Percentiles rank a stretch among this genome's conserved stretches.
phyloP scores from a whole-genome alignment of 352 stramenopile species.

The Chrysophaeum taylorii region DNA sequence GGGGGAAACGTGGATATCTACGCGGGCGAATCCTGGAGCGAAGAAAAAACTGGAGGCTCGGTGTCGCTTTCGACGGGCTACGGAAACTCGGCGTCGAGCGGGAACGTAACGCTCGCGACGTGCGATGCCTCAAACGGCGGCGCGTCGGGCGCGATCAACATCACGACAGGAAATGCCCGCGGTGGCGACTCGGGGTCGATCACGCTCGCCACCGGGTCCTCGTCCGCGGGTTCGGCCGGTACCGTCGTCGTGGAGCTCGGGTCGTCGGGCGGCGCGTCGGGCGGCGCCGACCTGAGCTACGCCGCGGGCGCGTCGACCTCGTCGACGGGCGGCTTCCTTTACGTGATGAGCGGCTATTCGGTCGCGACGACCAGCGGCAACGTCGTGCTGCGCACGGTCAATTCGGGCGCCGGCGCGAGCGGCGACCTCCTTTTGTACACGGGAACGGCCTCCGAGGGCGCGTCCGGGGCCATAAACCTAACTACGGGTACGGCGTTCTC shows the following conservation, averaged over 20 bases:
- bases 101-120: constrained; percentile 44
- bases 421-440: neutral
- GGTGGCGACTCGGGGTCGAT: neutral
- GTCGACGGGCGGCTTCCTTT: constrained; percentile 19
- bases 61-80: constrained; percentile 43
- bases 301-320: neutral
- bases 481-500: neutral
- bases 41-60: constrained; percentile 35
- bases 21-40: neutral
- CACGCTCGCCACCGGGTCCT: neutral
- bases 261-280: neutral
- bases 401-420: neutral
- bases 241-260: constrained; percentile 13
- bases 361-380: constrained; percentile 16
- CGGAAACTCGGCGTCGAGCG: constrained; percentile 45
- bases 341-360: constrained; percentile 19
- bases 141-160: constrained; percentile 48
- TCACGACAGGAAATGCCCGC: constrained; percentile 26
- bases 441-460: neutral
- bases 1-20: constrained; percentile 38
- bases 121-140: no score
- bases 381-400: constrained; percentile 24
- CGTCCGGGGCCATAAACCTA: neutral
- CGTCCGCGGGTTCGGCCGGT: constrained; percentile 9
- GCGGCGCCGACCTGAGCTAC: neutral